Percentiles rank a stretch among this genome's conserved stretches.
phyloP scores from a whole-genome alignment of 441 rosid species.

The Populus trichocarpa region DNA sequence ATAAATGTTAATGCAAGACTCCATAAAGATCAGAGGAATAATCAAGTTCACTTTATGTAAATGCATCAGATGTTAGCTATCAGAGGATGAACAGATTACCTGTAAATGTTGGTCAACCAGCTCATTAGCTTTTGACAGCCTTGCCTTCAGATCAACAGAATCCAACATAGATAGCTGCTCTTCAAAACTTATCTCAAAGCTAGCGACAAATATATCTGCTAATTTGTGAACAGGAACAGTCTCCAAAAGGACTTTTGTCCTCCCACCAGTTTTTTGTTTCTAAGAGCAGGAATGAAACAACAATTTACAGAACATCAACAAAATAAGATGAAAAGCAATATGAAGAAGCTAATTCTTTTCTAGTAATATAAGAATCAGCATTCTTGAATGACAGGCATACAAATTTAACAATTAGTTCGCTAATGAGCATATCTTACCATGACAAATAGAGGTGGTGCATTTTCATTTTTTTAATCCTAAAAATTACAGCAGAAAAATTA shows the following conservation, averaged over 20 bases:
- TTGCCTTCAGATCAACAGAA: constrained; percentile 86
- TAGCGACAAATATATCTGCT: constrained; percentile 99
- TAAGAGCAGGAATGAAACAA: constrained; percentile 26
- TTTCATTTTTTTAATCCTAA: background rate
- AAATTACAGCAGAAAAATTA: constrained; percentile 13
- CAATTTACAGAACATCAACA: constrained; percentile 6
- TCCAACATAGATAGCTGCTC: constrained; percentile 96
- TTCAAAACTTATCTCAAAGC: constrained; percentile 97
- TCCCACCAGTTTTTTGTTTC: constrained; percentile 96
- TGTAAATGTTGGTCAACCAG: constrained; percentile 97
- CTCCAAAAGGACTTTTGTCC: constrained; percentile 94
- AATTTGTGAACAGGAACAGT: constrained; percentile 93
- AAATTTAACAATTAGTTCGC: background rate
- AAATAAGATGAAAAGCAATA: background rate
- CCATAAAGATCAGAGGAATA: constrained; percentile 25
- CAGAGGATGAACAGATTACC: constrained; percentile 42
- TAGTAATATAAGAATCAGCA: background rate
- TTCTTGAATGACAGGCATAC: background rate
- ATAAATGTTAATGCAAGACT: constrained; percentile 23
- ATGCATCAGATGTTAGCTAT: constrained; percentile 15
- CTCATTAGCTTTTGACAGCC: constrained; percentile 94
- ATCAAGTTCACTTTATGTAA: constrained; percentile 8
- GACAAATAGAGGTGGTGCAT: background rate
- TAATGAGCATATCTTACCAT: background rate
- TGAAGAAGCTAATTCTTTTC: background rate